These are phyloP conservation scores for Boletus rex-veris DNA, from an alignment of 768 basidiomycete genomes.

Conservation along the genomic window DNA sequence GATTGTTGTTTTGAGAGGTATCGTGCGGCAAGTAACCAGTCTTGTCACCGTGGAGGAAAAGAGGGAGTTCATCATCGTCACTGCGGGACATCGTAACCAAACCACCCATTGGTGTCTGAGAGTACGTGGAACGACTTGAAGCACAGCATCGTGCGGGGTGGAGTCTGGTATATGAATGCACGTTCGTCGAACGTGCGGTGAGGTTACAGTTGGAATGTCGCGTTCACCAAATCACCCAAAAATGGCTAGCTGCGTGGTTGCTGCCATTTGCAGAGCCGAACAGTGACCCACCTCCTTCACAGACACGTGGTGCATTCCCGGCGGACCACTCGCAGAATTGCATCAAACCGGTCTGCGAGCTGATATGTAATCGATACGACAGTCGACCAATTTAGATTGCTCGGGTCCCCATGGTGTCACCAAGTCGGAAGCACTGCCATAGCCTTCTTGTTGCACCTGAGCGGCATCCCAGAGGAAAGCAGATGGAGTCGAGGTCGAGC, in stretches of 20 bases:
- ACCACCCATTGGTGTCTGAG: background rate
- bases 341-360: constrained; percentile 1
- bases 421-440: background rate
- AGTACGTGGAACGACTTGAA: constrained; percentile 1
- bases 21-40: background rate
- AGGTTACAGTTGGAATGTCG: constrained; percentile 2
- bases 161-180: constrained; percentile 17
- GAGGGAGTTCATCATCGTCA: constrained; percentile 5
- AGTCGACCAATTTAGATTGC: background rate
- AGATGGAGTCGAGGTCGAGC: too few species aligned
- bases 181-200: constrained; percentile 23
- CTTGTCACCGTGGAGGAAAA: constrained; percentile 6
- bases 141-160: background rate
- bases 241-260: background rate
- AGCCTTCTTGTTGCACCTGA: too few species aligned
- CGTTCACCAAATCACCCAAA: constrained; percentile 8
- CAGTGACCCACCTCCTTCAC: background rate
- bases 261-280: too few species aligned
- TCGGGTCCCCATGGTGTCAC: background rate
- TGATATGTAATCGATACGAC: too few species aligned
- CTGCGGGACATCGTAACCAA: background rate
- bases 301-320: too few species aligned
- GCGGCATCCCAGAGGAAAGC: too few species aligned
- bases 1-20: background rate
- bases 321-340: constrained; percentile 1